Evolutionary conservation across 2,329 filamentous ascomycete genomes (phyloP).

Genomic region (Pseudogymnoascus sp.): DNA sequence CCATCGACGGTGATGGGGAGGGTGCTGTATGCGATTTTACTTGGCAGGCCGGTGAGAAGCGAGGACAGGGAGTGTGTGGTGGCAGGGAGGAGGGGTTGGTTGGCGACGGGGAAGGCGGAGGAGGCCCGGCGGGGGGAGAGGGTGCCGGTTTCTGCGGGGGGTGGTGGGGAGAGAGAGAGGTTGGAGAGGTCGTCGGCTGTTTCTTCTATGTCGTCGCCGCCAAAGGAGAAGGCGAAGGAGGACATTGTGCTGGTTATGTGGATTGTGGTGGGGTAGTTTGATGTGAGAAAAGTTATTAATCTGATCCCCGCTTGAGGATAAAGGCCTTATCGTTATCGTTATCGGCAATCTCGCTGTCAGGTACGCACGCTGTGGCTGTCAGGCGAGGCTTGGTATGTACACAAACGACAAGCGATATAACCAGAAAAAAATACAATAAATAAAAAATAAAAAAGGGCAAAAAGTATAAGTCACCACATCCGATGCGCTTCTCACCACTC

Average conservation of each 20-base stretch:
- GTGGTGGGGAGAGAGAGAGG: background rate
- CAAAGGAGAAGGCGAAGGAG: slow-evolving; percentile 43
- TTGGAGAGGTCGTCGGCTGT: slow-evolving; percentile 10
- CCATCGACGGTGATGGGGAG: slow-evolving; percentile 53
- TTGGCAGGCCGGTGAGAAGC: slow-evolving; percentile 54
- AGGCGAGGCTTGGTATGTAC: background rate
- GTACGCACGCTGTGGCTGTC: background rate
- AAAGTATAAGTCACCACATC: slow-evolving; percentile 10
- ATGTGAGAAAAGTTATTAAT: slow-evolving; percentile 8
- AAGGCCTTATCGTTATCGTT: slow-evolving; percentile 5
- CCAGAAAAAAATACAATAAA: background rate
- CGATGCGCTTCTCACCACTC: slow-evolving; percentile 9
- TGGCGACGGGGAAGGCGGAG: slow-evolving; percentile 51
- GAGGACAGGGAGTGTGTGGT: slow-evolving; percentile 40
- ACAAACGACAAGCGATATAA: background rate
- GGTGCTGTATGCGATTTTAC: slow-evolving; percentile 61
- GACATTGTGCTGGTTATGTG: slow-evolving; percentile 18
- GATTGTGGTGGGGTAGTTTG: slow-evolving; percentile 3
- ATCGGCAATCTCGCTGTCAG: background rate
- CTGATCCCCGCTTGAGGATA: background rate
- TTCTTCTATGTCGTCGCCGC: slow-evolving; percentile 55
- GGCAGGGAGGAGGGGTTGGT: slow-evolving; percentile 50
- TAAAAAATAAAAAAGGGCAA: background rate
- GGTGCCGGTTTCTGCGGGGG: slow-evolving; percentile 27
- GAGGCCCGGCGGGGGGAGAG: slow-evolving; percentile 18